Conservation (phyloP, 441 rosid genomes). For the Arabidopsis hybrid region DNA sequence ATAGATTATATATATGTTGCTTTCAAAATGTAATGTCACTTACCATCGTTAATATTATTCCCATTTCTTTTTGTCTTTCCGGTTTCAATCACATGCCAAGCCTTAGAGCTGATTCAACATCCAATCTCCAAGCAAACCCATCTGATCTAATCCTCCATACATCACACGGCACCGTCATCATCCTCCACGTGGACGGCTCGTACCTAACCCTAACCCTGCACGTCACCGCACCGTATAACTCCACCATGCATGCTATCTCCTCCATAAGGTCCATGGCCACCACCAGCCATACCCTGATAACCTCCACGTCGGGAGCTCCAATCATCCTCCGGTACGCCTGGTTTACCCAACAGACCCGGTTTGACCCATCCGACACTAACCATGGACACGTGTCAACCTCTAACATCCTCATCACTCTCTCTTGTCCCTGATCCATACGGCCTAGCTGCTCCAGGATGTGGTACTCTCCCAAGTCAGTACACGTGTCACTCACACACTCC, state of each 20-base stretch:
- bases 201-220: slow-evolving; percentile 44
- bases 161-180: slow-evolving; percentile 46
- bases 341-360: slow-evolving; percentile 67
- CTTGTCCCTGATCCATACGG: slow-evolving; percentile 47
- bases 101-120: slow-evolving; percentile 45
- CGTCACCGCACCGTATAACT: slow-evolving; percentile 42
- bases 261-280: slow-evolving; percentile 40
- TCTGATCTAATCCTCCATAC: slow-evolving; percentile 41
- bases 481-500: slow-evolving; percentile 56
- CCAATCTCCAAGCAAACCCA: slow-evolving; percentile 51
- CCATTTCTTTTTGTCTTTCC: neutral
- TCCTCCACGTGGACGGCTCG: slow-evolving; percentile 33
- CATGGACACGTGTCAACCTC: slow-evolving; percentile 68
- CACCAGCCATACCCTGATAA: slow-evolving; percentile 38
- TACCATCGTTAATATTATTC: slow-evolving; percentile 14
- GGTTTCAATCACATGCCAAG: slow-evolving; percentile 35
- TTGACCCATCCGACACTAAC: slow-evolving; percentile 61
- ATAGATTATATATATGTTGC: neutral
- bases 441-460: slow-evolving; percentile 37
- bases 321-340: slow-evolving; percentile 63
- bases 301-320: slow-evolving; percentile 27
- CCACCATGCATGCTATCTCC: slow-evolving; percentile 41
- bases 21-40: slow-evolving; percentile 15
- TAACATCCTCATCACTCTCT: slow-evolving; percentile 49
- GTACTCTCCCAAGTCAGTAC: slow-evolving; percentile 44